Evolutionary conservation across 2,329 filamentous ascomycete genomes (phyloP).

Genomic region (Fusarium nisikadoi): DNA sequence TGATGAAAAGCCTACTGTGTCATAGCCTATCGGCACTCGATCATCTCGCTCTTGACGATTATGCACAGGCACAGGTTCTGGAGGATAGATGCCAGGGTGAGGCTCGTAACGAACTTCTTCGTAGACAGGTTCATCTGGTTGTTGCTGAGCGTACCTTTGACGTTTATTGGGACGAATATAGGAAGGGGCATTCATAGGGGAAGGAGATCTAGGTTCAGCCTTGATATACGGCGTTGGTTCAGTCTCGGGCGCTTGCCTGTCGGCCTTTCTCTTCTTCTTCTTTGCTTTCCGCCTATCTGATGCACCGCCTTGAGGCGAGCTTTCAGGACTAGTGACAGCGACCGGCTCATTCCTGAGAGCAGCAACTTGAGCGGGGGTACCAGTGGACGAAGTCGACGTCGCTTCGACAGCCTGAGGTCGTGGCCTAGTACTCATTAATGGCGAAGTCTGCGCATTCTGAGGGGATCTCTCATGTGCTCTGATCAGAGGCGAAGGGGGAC

Average conservation of each 20-base stretch:
- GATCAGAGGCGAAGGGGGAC: constrained; percentile 70
- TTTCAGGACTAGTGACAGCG: constrained; percentile 67
- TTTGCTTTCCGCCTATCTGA: constrained; percentile 61
- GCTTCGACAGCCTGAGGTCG: constrained; percentile 24
- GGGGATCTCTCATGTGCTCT: constrained; percentile 78
- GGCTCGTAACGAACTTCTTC: constrained; percentile 56
- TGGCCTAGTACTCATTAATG: constrained; percentile 60
- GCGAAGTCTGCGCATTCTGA: constrained; percentile 76
- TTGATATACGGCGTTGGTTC: constrained; percentile 68
- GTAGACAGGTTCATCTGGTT: constrained; percentile 45
- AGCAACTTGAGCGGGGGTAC: constrained; percentile 63
- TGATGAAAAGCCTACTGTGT: constrained; percentile 36
- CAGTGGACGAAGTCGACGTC: constrained; percentile 37
- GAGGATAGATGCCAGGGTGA: constrained; percentile 50
- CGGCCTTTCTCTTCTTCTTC: constrained; percentile 65
- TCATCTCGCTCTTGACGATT: constrained; percentile 46
- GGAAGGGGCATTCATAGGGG: constrained; percentile 65
- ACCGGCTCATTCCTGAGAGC: constrained; percentile 63
- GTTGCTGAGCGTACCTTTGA: constrained; percentile 59
- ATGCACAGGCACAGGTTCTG: constrained; percentile 50
- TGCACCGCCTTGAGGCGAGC: constrained; percentile 64
- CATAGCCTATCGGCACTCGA: constrained; percentile 51
- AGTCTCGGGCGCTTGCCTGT: constrained; percentile 59
- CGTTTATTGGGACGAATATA: constrained; percentile 67
- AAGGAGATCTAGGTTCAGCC: constrained; percentile 71